phyloP scores from a whole-genome alignment of 768 basidiomycete genomes.

The Gymnopilus junonius region DNA sequence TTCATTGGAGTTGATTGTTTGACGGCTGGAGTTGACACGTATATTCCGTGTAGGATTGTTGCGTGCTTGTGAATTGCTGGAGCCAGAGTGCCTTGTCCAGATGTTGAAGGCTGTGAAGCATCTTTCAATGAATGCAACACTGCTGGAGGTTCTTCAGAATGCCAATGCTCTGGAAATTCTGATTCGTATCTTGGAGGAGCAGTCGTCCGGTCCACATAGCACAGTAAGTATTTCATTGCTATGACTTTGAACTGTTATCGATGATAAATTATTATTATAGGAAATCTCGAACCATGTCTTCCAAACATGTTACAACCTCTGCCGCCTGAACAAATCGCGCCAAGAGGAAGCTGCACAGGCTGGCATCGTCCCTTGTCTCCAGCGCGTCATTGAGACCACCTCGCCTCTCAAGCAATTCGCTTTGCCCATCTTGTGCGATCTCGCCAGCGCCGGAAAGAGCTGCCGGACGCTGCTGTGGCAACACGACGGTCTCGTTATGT shows the following conservation, averaged over 20 bases:
- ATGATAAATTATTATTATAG: too few species aligned
- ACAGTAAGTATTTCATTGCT: constrained; percentile 56
- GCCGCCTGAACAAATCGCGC: constrained; percentile 89
- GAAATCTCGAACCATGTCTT: constrained; percentile 98
- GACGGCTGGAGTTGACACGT: not conserved
- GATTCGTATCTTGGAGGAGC: constrained; percentile 82
- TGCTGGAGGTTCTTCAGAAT: constrained; percentile 94
- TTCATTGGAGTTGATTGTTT: not conserved
- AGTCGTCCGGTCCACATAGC: constrained; percentile 76
- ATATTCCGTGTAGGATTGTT: constrained; percentile 65
- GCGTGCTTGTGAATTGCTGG: constrained; percentile 84
- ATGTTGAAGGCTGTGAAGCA: constrained; percentile 97
- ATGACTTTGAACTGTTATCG: too few species aligned
- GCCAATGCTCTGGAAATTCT: constrained; percentile 94
- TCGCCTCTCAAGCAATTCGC: constrained; percentile 98
- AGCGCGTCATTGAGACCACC: constrained; percentile 83
- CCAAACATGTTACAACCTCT: constrained; percentile 97
- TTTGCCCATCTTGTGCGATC: constrained; percentile 93
- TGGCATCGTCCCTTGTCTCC: constrained; percentile 91
- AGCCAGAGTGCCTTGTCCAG: constrained; percentile 85
- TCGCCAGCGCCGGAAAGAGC: constrained; percentile 93
- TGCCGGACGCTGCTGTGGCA: constrained; percentile 92
- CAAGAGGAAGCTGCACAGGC: constrained; percentile 98
- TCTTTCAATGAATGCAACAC: constrained; percentile 88
- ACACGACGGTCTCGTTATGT: constrained; percentile 86